Conservation (phyloP, 2,329 filamentous ascomycete genomes). For the Venturia pyrina region DNA sequence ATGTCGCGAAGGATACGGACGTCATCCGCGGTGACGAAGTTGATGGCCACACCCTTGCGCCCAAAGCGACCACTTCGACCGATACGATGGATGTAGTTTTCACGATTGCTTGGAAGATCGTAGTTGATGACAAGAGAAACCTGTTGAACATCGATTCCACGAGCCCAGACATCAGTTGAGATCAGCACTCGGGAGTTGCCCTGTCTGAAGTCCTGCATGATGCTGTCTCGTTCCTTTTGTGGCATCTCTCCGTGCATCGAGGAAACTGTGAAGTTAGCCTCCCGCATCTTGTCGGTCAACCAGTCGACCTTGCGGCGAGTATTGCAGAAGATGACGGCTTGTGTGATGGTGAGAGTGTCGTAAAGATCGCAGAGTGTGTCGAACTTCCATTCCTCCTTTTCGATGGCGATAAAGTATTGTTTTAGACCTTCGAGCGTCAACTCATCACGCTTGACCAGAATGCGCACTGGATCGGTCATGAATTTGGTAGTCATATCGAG, state of each 20-base stretch:
- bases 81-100: constrained; percentile 99
- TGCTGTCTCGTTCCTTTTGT: constrained; percentile 94
- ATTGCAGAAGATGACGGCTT: constrained; percentile 99
- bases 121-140: constrained; percentile 99
- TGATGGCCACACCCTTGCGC: constrained; percentile 97
- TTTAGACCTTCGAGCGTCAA: constrained; percentile 94
- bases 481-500: constrained; percentile 99
- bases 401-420: constrained; percentile 98
- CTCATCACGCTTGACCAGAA: constrained; percentile 97
- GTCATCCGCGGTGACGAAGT: constrained; percentile 97
- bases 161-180: constrained; percentile 94
- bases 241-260: constrained; percentile 99
- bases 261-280: constrained; percentile 96
- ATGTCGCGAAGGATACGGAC: constrained; percentile 96
- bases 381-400: constrained; percentile 99
- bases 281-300: constrained; percentile 98
- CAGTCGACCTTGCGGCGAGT: constrained; percentile 98
- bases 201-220: constrained; percentile 98
- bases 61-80: constrained; percentile 92
- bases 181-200: constrained; percentile 94
- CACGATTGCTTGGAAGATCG: constrained; percentile 93
- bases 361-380: constrained; percentile 98
- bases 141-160: constrained; percentile 98
- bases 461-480: constrained; percentile 96
- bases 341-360: constrained; percentile 95